Base-by-base conservation (phyloP, 345 rosid species). In the Laguncularia racemosa region DNA sequence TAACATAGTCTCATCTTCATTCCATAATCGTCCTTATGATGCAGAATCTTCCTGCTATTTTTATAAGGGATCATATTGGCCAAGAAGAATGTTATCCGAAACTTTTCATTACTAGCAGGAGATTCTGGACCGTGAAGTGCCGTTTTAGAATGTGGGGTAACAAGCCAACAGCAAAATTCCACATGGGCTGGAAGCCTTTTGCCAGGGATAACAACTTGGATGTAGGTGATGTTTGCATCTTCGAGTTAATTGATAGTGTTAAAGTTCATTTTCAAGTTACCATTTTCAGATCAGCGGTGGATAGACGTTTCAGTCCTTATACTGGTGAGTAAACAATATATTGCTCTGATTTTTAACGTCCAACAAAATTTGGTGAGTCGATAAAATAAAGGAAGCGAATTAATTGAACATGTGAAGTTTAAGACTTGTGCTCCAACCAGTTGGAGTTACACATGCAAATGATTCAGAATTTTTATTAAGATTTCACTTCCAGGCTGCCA, bases 161-260 rank as follows among this genome's bases (percentile, higher is more conserved):
- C 12, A 8, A 51, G 28, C 20, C 16, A 12, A 44, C 11, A 3
- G 59, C 28, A 43, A 55, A 38, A 55, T 10, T 65, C 10, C 2
- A 38, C 16, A 0, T 15, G 43, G 64, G 75, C 21, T 71, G 75
- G 71, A 61, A 49, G 50, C 16, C 11, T 16, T 65, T 71, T 61
- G 75, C 21, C 20, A 48, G 19, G 26, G 63, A 55, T 38, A 56
- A 71, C 13, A 17, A 19, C 26, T 20, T 71, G 47, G 33, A 14
- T 16, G 21, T 61, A 19, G 63, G 71, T 26, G 70, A 71, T 58
- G 52, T 54, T 51, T 57, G 70, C 47, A 60, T 61, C 38, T 71
- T 71, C 38, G 75, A 71, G 53, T 13, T 65, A 56, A 23, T 11
- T 2, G 33, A 18, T 40, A 49, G 43, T 4, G 47, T 26, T n/a